Conservation (phyloP, 106 monocot species). For the Amphibolis antarctica region DNA sequence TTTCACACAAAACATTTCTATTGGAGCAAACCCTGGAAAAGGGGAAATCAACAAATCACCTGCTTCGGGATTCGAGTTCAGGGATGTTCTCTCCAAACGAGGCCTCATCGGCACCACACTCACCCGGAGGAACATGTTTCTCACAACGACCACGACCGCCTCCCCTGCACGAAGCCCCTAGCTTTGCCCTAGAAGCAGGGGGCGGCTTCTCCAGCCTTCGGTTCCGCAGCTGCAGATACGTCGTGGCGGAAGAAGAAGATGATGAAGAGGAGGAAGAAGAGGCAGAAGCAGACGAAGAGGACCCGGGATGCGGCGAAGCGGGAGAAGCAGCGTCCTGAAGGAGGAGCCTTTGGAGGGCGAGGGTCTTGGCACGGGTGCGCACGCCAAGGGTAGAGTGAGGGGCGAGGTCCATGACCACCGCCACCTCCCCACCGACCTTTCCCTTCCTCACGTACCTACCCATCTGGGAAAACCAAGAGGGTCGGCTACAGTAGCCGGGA, state of each 20-base stretch:
- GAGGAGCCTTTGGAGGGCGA: conserved; percentile 42
- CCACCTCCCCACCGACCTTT: conserved; percentile 53
- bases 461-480: conserved; percentile 17
- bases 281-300: background rate
- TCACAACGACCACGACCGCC: background rate
- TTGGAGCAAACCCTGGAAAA: too few species aligned
- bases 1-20: too few species aligned
- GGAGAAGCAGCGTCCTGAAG: background rate
- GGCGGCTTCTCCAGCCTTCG: conserved; percentile 7
- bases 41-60: too few species aligned
- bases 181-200: background rate
- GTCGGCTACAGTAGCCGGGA: too few species aligned
- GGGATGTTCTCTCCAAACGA: too few species aligned
- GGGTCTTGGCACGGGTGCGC: conserved; percentile 58
- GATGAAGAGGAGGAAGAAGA: background rate
- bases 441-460: conserved; percentile 79
- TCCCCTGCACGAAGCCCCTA: background rate
- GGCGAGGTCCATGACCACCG: conserved; percentile 38
- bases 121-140: background rate
- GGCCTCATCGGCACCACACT: background rate
- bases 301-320: background rate
- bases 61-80: too few species aligned
- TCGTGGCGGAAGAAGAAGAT: background rate
- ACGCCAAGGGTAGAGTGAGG: conserved; percentile 37
- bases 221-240: conserved; percentile 7